phyloP scores from a whole-genome alignment of 106 monocot species.

The Ottelia alismoides region DNA sequence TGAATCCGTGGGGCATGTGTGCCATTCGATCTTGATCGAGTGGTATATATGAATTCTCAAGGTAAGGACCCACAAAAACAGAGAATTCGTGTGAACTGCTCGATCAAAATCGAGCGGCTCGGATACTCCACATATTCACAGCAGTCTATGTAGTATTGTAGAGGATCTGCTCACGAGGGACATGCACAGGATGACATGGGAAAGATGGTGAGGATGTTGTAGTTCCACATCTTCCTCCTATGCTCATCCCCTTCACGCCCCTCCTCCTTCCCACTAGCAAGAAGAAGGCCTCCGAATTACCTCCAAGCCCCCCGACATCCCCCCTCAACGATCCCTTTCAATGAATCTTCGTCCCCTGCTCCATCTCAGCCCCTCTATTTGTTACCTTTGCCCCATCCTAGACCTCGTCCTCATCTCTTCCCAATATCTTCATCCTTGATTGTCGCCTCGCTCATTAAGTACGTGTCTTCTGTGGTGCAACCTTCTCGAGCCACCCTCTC shows the following conservation, averaged over 20 bases:
- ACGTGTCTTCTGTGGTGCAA: constrained; percentile 1
- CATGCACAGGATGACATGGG: too few relatives aligned
- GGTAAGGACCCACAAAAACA: too few relatives aligned
- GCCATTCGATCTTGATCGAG: too few relatives aligned
- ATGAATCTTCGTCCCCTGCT: not conserved
- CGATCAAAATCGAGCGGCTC: too few relatives aligned
- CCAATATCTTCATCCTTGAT: constrained; percentile 6
- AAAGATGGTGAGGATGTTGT: too few relatives aligned
- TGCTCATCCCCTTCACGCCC: not conserved
- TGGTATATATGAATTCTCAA: too few relatives aligned
- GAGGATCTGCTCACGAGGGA: too few relatives aligned
- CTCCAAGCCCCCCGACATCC: not conserved
- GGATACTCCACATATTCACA: too few relatives aligned
- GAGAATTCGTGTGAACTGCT: too few relatives aligned
- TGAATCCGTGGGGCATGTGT: too few relatives aligned
- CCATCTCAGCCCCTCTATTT: not conserved
- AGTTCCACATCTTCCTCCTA: not conserved
- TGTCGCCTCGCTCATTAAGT: constrained; percentile 1
- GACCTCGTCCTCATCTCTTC: constrained; percentile 10
- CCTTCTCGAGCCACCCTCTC: constrained; percentile 5
- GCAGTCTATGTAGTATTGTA: too few relatives aligned
- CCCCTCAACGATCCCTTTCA: constrained; percentile 6
- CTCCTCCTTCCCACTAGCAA: not conserved
- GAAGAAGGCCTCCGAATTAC: not conserved
- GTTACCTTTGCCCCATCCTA: not conserved